These are phyloP conservation scores for Phlebiopsis flavidoalba DNA, from an alignment of 768 basidiomycete genomes.

Conservation along the genomic window DNA sequence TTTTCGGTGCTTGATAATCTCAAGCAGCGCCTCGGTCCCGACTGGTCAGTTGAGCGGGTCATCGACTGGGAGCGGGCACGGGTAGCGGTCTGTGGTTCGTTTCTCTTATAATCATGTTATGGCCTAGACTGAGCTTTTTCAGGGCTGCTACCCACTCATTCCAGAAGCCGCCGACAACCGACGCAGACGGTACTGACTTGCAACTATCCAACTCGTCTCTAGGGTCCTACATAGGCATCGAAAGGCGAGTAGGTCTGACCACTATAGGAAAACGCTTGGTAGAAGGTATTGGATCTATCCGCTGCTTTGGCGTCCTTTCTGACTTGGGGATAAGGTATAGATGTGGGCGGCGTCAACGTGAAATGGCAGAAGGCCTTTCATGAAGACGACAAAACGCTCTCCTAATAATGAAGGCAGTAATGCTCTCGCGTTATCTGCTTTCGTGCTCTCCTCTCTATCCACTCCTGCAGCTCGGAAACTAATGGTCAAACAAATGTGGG, in stretches of 20 bases:
- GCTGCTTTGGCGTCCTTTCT: background rate
- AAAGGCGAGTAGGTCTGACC: conserved; percentile 68
- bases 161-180: conserved; percentile 31
- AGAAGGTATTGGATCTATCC: conserved; percentile 34
- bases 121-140: conserved; percentile 4
- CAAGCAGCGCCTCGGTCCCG: conserved; percentile 55
- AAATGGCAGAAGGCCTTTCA: conserved; percentile 57
- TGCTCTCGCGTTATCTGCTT: conserved; percentile 77
- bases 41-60: conserved; percentile 56
- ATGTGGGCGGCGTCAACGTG: conserved; percentile 38
- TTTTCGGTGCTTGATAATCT: conserved; percentile 66
- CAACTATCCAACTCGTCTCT: conserved; percentile 46
- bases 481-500: conserved; percentile 84
- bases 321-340: conserved; percentile 34
- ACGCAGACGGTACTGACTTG: conserved; percentile 25
- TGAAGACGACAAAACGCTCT: conserved; percentile 37
- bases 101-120: conserved; percentile 1
- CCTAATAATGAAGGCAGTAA: conserved; percentile 38
- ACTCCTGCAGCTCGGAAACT: conserved; percentile 55
- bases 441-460: conserved; percentile 72
- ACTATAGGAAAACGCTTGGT: conserved; percentile 62
- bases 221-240: conserved; percentile 65
- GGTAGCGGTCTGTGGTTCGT: conserved; percentile 80
- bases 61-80: conserved; percentile 80
- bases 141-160: conserved; percentile 72